Percentiles rank a stretch among this genome's conserved stretches.
Evolutionary conservation across 208 protist species (phyloP).

Genomic region (Trypanosoma avium): DNA sequence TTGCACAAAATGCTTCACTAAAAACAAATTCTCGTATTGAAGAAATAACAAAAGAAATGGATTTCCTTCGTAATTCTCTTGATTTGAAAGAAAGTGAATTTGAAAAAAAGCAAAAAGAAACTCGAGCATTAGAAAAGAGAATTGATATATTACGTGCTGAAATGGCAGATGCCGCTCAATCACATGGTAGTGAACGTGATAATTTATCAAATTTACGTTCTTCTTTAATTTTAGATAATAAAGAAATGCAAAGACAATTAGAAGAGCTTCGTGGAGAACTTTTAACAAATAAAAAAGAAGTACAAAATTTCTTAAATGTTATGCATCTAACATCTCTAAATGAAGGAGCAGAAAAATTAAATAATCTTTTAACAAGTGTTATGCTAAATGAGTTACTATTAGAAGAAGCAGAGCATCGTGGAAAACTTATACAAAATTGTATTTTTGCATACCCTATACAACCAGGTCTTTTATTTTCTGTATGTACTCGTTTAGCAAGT

Average conservation of each 20-base stretch:
- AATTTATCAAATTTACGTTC: conserved; percentile 8
- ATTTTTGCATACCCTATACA: neutral
- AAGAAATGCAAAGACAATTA: conserved; percentile 10
- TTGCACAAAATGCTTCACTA: neutral
- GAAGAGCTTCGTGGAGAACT: conserved; percentile 10
- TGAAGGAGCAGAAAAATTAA: conserved; percentile 8
- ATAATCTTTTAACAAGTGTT: neutral
- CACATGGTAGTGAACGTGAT: conserved; percentile 15
- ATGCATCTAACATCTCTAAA: conserved; percentile 2
- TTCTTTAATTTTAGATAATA: conserved; percentile 12
- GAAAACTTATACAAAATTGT: conserved; percentile 6
- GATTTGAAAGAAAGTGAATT: conserved; percentile 4
- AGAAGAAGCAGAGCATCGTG: conserved; percentile 14
- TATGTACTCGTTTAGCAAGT: conserved; percentile 19
- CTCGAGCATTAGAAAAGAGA: neutral
- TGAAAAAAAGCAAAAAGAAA: conserved; percentile 11
- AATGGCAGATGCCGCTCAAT: conserved; percentile 1
- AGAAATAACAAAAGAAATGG: neutral
- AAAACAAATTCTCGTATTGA: neutral
- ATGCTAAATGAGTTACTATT: neutral
- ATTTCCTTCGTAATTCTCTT: conserved; percentile 11
- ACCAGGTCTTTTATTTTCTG: neutral
- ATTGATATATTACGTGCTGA: conserved; percentile 16
- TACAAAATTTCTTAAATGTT: conserved; percentile 16
- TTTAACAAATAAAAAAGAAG: neutral